These are phyloP conservation scores for Cytospora schulzeri DNA, from an alignment of 2,329 filamentous ascomycete species.

Conservation along the genomic window DNA sequence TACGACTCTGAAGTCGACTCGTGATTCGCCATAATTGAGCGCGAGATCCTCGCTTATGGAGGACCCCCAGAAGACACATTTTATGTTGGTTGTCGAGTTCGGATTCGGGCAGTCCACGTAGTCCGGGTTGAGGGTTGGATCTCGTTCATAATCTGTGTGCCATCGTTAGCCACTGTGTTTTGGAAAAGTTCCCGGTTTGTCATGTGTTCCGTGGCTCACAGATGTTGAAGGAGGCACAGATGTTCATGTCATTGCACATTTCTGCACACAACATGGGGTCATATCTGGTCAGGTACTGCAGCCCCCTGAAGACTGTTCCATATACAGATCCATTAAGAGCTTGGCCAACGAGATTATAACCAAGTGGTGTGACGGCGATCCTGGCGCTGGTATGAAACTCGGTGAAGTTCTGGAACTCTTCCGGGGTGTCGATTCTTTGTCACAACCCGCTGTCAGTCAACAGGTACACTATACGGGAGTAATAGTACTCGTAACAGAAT, in stretches of 20 bases:
- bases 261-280: slow-evolving; percentile 10
- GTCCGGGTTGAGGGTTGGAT: slow-evolving; percentile 7
- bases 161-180: background rate
- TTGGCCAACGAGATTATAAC: slow-evolving; percentile 6
- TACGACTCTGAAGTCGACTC: slow-evolving; percentile 19
- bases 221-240: slow-evolving; percentile 26
- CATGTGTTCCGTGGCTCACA: background rate
- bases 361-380: slow-evolving; percentile 1
- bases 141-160: slow-evolving; percentile 19
- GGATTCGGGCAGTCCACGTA: slow-evolving; percentile 17
- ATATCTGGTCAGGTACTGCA: slow-evolving; percentile 15
- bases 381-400: background rate
- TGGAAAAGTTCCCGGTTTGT: background rate
- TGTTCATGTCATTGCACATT: background rate
- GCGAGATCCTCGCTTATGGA: background rate
- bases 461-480: background rate
- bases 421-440: background rate
- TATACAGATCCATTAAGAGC: slow-evolving; percentile 3
- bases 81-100: slow-evolving; percentile 21
- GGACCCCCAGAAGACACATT: slow-evolving; percentile 24
- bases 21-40: slow-evolving; percentile 15
- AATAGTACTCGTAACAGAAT: background rate
- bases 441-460: background rate
- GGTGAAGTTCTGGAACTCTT: slow-evolving; percentile 6
- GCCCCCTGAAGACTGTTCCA: background rate